Conservation (phyloP, 768 basidiomycete species). For the Mycena vulgaris region DNA sequence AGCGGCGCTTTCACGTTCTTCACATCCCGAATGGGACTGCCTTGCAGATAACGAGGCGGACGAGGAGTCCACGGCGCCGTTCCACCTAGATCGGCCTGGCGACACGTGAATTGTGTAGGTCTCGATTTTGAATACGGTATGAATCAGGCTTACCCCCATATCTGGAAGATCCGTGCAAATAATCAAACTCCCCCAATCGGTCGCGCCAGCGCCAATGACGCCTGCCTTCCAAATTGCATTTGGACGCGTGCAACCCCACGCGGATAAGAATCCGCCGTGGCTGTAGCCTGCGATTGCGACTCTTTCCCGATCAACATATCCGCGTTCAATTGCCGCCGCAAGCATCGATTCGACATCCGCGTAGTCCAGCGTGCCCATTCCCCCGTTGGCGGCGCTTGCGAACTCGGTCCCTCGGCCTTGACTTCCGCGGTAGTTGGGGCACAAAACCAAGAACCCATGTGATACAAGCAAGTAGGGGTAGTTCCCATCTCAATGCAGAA, state of each 20-base stretch:
- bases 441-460: slow-evolving; percentile 34
- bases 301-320: slow-evolving; percentile 18
- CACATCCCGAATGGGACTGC: slow-evolving; percentile 35
- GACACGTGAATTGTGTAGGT: neutral
- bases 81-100: slow-evolving; percentile 26
- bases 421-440: slow-evolving; percentile 39
- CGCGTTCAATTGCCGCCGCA: slow-evolving; percentile 26
- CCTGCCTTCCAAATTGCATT: slow-evolving; percentile 35
- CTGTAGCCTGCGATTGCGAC: slow-evolving; percentile 39
- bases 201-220: slow-evolving; percentile 29
- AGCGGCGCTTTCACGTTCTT: slow-evolving; percentile 36
- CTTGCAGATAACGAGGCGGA: slow-evolving; percentile 21
- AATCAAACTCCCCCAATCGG: slow-evolving; percentile 34
- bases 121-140: neutral
- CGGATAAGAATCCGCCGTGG: slow-evolving; percentile 34
- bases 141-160: slow-evolving; percentile 10
- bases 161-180: slow-evolving; percentile 29
- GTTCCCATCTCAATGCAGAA: neutral
- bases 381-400: slow-evolving; percentile 21
- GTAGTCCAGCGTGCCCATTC: slow-evolving; percentile 35
- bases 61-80: slow-evolving; percentile 30
- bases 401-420: slow-evolving; percentile 29
- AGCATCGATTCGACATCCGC: slow-evolving; percentile 38
- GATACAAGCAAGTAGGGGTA: slow-evolving; percentile 29
- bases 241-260: slow-evolving; percentile 35